Conservation (phyloP, 2,329 filamentous ascomycete species). For the Clonostachys byssicola region DNA sequence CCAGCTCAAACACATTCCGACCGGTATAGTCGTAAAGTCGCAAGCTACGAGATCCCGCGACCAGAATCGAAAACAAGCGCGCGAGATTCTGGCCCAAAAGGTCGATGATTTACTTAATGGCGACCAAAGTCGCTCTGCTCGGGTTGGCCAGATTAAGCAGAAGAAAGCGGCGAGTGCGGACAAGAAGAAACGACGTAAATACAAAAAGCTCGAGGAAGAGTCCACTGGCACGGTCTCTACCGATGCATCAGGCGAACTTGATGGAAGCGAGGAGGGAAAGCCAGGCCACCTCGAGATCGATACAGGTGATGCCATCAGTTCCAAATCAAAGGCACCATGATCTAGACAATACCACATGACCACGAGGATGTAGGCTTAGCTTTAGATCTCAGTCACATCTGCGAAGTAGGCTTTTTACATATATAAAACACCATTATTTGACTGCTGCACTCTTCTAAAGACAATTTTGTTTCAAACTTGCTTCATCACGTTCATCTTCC, state of each 20-base stretch:
- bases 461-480: neutral
- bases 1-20: constrained; percentile 85
- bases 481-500: constrained; percentile 11
- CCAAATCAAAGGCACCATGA: neutral
- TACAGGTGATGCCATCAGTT: no score
- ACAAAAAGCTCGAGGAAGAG: constrained; percentile 55
- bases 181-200: constrained; percentile 84
- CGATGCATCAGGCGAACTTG: neutral
- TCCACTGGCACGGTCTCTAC: constrained; percentile 17
- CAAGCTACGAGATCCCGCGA: constrained; percentile 84
- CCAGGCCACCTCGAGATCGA: no score
- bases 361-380: no score
- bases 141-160: constrained; percentile 59
- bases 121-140: constrained; percentile 57
- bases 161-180: constrained; percentile 70
- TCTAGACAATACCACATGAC: neutral
- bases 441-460: neutral
- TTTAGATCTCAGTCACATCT: no score
- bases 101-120: constrained; percentile 73
- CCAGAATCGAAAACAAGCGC: constrained; percentile 84
- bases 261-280: neutral
- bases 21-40: constrained; percentile 88
- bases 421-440: neutral
- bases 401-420: no score
- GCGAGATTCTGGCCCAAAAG: constrained; percentile 69